phyloP scores from a whole-genome alignment of 2,329 filamentous ascomycete species.

The Colletotrichum somersetense region DNA sequence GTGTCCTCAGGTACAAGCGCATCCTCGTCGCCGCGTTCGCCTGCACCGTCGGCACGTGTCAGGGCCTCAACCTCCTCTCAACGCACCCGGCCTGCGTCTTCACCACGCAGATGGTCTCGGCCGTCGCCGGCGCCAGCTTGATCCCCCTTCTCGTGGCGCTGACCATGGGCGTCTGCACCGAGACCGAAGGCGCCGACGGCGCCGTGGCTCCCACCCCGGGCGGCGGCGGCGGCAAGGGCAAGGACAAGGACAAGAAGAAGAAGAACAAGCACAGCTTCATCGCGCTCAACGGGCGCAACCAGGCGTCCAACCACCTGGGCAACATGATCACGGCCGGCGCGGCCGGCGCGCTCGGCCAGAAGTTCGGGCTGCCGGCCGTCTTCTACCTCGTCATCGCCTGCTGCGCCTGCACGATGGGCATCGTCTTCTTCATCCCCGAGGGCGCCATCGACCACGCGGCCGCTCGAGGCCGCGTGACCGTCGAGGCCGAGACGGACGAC shows the following conservation, averaged over 20 bases:
- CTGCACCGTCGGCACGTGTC: constrained; percentile 27
- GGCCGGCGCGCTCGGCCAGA: neutral
- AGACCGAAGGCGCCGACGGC: neutral
- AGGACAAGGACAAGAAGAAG: neutral
- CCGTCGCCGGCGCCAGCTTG: constrained; percentile 33
- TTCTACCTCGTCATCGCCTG: neutral
- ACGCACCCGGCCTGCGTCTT: constrained; percentile 35
- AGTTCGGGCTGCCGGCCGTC: neutral
- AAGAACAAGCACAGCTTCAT: constrained; percentile 1
- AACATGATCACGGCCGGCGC: neutral
- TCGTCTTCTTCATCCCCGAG: neutral
- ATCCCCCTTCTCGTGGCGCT: constrained; percentile 30
- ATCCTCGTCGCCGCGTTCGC: constrained; percentile 26
- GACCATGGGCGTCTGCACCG: neutral
- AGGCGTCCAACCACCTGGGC: neutral
- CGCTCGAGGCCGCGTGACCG: neutral
- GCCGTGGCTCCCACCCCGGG: too few species aligned
- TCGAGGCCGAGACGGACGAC: neutral
- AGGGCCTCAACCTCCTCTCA: constrained; percentile 28
- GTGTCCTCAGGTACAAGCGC: constrained; percentile 16
- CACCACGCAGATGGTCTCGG: constrained; percentile 32
- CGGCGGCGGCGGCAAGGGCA: too few species aligned
- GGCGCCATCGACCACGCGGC: neutral
- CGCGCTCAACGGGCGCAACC: neutral
- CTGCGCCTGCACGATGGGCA: neutral